phyloP scores from a whole-genome alignment of 2,329 filamentous ascomycete species.

The Fusarium sp. region DNA sequence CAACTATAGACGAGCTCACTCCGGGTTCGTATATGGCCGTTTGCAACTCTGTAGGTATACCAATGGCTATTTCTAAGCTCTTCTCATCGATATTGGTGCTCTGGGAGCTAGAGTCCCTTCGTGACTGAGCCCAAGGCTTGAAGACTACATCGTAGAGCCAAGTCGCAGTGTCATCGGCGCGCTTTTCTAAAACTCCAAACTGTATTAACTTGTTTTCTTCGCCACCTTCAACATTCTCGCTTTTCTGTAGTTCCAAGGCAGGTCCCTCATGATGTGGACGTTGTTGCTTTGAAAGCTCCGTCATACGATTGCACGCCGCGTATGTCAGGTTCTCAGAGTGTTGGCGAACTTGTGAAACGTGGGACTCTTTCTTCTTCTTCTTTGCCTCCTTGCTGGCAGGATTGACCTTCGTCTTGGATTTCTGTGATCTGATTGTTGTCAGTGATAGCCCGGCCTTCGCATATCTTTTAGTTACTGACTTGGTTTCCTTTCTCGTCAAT shows the following conservation, averaged over 20 bases:
- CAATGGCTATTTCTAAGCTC: accelerated
- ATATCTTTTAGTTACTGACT: too few relatives aligned
- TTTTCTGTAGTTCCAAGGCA: accelerated
- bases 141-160: too few relatives aligned
- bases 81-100: accelerated
- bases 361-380: too few relatives aligned
- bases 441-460: too few relatives aligned
- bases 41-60: accelerated
- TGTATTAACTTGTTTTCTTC: accelerated
- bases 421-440: accelerated
- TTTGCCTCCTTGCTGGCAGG: too few relatives aligned
- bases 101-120: accelerated
- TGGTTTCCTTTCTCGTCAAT: neutral
- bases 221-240: accelerated
- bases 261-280: accelerated
- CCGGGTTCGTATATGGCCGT: too few relatives aligned
- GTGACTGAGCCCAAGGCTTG: too few relatives aligned
- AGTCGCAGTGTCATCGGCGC: too few relatives aligned
- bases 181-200: accelerated
- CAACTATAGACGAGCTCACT: too few relatives aligned
- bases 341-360: accelerated
- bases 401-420: too few relatives aligned
- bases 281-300: too few relatives aligned
- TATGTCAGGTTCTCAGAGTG: too few relatives aligned
- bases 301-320: accelerated